Conservation (phyloP, 139 green algal genomes). For the Cymbomonas tetramitiformis region DNA sequence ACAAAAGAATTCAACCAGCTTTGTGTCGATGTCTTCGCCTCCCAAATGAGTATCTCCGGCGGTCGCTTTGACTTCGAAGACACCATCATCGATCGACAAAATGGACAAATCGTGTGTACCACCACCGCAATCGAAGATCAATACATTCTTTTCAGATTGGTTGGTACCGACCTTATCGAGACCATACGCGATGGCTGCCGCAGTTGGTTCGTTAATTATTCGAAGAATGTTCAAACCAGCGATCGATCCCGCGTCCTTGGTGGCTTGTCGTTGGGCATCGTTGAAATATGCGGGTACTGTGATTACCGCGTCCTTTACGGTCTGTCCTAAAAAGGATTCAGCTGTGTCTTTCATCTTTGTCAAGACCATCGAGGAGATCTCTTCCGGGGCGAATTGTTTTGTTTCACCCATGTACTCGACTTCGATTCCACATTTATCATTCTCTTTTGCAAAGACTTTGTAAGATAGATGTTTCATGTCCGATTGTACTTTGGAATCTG, state of each 20-base stretch:
- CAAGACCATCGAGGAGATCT: slow-evolving; percentile 39
- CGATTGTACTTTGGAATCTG: slow-evolving; percentile 38
- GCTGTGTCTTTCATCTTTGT: slow-evolving; percentile 64
- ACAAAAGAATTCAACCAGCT: slow-evolving; percentile 5
- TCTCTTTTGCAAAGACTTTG: slow-evolving; percentile 5
- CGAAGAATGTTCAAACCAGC: slow-evolving; percentile 50
- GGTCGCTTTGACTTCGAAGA: slow-evolving; percentile 19
- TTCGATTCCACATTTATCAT: slow-evolving; percentile 20
- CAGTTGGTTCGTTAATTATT: slow-evolving; percentile 96
- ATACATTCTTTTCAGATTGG: slow-evolving; percentile 6
- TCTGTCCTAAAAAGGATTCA: slow-evolving; percentile 46
- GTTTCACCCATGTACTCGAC: slow-evolving; percentile 7
- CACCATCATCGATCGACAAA: slow-evolving; percentile 19
- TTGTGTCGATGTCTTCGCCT: slow-evolving; percentile 25
- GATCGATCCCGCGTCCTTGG: slow-evolving; percentile 26
- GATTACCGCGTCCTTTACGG: slow-evolving; percentile 26
- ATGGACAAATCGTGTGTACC: slow-evolving; percentile 32
- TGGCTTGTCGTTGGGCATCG: slow-evolving; percentile 22
- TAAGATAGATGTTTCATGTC: slow-evolving; percentile 19
- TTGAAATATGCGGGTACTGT: slow-evolving; percentile 29
- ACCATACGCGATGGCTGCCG: slow-evolving; percentile 84
- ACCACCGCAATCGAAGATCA: slow-evolving; percentile 30
- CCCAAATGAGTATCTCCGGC: slow-evolving; percentile 29
- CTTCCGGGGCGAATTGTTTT: slow-evolving; percentile 31
- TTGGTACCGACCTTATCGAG: slow-evolving; percentile 10